Evolutionary conservation across 805 yeast species (phyloP).

Genomic region (Candida jianshihensis): DNA sequence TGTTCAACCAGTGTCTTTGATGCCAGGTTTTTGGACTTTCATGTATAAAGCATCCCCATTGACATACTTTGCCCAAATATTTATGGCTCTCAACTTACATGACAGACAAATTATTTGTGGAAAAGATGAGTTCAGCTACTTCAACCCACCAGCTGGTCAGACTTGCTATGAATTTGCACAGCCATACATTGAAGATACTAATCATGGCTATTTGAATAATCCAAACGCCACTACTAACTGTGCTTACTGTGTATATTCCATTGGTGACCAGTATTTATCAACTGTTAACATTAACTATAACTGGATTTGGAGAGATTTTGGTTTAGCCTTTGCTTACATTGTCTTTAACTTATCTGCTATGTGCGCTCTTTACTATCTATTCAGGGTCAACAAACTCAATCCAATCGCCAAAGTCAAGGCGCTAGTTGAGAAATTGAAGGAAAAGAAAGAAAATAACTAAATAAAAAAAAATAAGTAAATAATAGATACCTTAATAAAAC

Average conservation of each 20-base stretch:
- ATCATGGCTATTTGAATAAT: slow-evolving; percentile 49
- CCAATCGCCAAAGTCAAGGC: not conserved
- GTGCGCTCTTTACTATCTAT: slow-evolving; percentile 6
- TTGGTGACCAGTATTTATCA: slow-evolving; percentile 33
- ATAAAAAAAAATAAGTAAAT: not conserved
- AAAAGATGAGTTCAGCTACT: slow-evolving; percentile 38
- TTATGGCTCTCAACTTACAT: slow-evolving; percentile 43
- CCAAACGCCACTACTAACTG: slow-evolving; percentile 37
- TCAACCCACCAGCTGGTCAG: slow-evolving; percentile 47
- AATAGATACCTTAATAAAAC: not conserved
- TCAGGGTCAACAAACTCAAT: not conserved
- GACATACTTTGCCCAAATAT: slow-evolving; percentile 49
- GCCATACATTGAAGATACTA: slow-evolving; percentile 29
- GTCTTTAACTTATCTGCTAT: slow-evolving; percentile 9
- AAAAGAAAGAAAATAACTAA: not conserved
- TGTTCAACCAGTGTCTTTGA: slow-evolving; percentile 28
- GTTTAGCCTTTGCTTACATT: slow-evolving; percentile 25
- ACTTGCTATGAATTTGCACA: slow-evolving; percentile 53
- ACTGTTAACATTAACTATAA: slow-evolving; percentile 35
- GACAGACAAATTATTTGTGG: slow-evolving; percentile 45
- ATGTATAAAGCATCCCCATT: slow-evolving; percentile 63
- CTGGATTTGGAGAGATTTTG: slow-evolving; percentile 55
- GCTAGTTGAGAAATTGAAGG: not conserved
- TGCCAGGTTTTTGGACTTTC: slow-evolving; percentile 73
- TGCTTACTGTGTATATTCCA: slow-evolving; percentile 31